A percentile compares a stretch with the other conserved stretches of the same genome.
phyloP scores from a whole-genome alignment of 2,329 filamentous ascomycete genomes.

The Verticillium nubilum region DNA sequence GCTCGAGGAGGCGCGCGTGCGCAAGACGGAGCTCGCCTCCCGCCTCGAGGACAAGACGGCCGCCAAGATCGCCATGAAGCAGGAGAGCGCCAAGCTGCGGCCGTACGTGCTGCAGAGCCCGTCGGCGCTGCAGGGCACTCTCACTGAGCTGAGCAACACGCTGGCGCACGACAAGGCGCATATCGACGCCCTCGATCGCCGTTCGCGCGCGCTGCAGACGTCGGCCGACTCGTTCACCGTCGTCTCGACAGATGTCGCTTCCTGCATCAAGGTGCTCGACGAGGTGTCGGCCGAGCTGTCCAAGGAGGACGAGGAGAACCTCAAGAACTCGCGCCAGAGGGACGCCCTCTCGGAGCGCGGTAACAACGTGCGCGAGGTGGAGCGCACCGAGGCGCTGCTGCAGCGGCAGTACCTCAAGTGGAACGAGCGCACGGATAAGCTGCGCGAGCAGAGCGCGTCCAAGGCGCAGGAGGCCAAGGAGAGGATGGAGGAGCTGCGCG shows the following conservation, averaged over 20 bases:
- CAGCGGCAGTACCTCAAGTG: slow-evolving; percentile 81
- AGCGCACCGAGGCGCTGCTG: slow-evolving; percentile 78
- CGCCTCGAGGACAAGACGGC: slow-evolving; percentile 68
- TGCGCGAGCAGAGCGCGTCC: slow-evolving; percentile 72
- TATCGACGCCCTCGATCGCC: slow-evolving; percentile 81
- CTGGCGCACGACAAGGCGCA: slow-evolving; percentile 74
- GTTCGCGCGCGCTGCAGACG: slow-evolving; percentile 85
- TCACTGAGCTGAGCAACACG: slow-evolving; percentile 76
- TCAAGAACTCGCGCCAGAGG: slow-evolving; percentile 71
- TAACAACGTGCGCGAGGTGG: slow-evolving; percentile 87
- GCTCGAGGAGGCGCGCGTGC: slow-evolving; percentile 75
- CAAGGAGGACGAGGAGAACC: slow-evolving; percentile 87
- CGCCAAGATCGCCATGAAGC: slow-evolving; percentile 63
- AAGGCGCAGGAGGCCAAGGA: slow-evolving; percentile 78
- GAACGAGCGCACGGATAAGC: slow-evolving; percentile 78
- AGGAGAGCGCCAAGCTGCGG: slow-evolving; percentile 82
- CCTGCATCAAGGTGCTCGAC: slow-evolving; percentile 82
- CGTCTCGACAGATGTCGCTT: slow-evolving; percentile 77
- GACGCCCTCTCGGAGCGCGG: slow-evolving; percentile 84
- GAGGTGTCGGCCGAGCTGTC: slow-evolving; percentile 79
- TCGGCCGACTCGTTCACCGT: slow-evolving; percentile 85
- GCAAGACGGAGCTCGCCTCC: slow-evolving; percentile 70
- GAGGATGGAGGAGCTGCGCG: slow-evolving; percentile 85
- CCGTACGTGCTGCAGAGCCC: slow-evolving; percentile 92
- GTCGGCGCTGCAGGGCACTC: slow-evolving; percentile 70